Percentiles rank a stretch among this genome's conserved stretches.
These are phyloP conservation scores for Gleditsia sinensis DNA, from an alignment of 306 rosid species.

Conservation along the genomic window DNA sequence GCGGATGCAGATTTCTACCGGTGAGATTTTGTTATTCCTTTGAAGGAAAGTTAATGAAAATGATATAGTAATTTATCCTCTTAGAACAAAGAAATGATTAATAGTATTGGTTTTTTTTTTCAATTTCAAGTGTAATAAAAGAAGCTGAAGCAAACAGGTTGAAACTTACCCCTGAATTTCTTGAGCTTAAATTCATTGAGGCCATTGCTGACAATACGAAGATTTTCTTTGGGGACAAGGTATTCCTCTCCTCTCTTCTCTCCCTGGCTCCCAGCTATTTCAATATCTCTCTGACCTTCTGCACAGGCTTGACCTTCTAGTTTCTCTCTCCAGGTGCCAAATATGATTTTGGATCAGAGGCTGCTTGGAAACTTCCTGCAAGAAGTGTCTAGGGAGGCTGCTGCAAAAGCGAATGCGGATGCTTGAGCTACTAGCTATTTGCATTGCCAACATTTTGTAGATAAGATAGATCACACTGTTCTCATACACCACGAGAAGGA, in stretches of 20 bases:
- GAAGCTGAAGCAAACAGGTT: slow-evolving; percentile 94
- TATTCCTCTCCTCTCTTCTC: slow-evolving; percentile 16
- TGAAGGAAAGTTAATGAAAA: neutral
- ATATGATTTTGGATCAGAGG: slow-evolving; percentile 84
- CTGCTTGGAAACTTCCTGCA: slow-evolving; percentile 78
- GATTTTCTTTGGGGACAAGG: slow-evolving; percentile 98
- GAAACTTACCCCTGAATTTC: slow-evolving; percentile 93
- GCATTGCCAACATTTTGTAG: slow-evolving; percentile 14
- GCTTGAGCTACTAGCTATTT: slow-evolving; percentile 13
- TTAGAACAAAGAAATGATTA: slow-evolving; percentile 2
- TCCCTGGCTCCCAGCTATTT: slow-evolving; percentile 1
- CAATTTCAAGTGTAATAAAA: slow-evolving; percentile 54
- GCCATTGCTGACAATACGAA: slow-evolving; percentile 84
- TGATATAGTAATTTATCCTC: neutral
- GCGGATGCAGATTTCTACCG: slow-evolving; percentile 85
- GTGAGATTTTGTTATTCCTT: slow-evolving; percentile 44
- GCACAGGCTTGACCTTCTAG: slow-evolving; percentile 27
- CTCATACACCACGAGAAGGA: slow-evolving; percentile 4
- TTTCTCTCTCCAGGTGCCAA: slow-evolving; percentile 67
- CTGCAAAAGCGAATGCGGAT: slow-evolving; percentile 23
- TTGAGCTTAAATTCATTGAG: slow-evolving; percentile 81
- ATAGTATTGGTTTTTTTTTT: slow-evolving; percentile 1
- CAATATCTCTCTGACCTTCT: neutral
- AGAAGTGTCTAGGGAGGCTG: slow-evolving; percentile 39
- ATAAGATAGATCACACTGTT: neutral